Conservation (phyloP, 2,329 filamentous ascomycete genomes). For the Tolypocladium tropicale region DNA sequence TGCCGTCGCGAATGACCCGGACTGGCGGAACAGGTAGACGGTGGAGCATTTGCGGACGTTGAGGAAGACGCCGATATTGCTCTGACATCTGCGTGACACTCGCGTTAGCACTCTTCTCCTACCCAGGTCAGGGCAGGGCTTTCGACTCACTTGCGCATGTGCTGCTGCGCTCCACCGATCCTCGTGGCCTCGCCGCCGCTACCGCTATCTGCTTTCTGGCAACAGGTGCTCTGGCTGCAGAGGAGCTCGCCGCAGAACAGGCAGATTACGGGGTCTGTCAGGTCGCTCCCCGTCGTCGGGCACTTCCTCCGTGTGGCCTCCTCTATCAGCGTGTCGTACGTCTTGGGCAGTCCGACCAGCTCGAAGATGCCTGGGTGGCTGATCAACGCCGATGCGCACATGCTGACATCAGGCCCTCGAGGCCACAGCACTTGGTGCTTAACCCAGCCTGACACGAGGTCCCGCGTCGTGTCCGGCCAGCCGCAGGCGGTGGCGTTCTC, state of each 20-base stretch:
- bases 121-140: background rate
- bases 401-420: constrained; percentile 12
- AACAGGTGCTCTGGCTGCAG: constrained; percentile 90
- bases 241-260: constrained; percentile 96
- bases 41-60: constrained; percentile 95
- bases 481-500: constrained; percentile 31
- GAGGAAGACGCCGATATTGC: constrained; percentile 85
- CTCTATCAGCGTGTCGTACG: constrained; percentile 87
- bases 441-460: constrained; percentile 61
- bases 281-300: constrained; percentile 81
- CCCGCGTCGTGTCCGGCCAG: constrained; percentile 36
- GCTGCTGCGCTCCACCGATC: constrained; percentile 81
- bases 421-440: constrained; percentile 44
- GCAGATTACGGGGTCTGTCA: constrained; percentile 85
- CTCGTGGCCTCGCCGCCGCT: constrained; percentile 29
- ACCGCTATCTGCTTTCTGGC: constrained; percentile 52
- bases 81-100: constrained; percentile 57
- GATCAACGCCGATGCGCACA: constrained; percentile 34
- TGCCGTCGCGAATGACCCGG: constrained; percentile 76
- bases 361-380: constrained; percentile 91
- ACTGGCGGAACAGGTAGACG: constrained; percentile 71
- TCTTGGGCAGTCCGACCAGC: constrained; percentile 81
- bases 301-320: constrained; percentile 78
- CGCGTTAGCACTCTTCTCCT: background rate
- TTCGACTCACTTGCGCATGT: constrained; percentile 67